These are phyloP conservation scores for Rhytidiadelphus loreus DNA, from an alignment of 225 moss, liverwort and hornwort genomes.

Conservation along the genomic window DNA sequence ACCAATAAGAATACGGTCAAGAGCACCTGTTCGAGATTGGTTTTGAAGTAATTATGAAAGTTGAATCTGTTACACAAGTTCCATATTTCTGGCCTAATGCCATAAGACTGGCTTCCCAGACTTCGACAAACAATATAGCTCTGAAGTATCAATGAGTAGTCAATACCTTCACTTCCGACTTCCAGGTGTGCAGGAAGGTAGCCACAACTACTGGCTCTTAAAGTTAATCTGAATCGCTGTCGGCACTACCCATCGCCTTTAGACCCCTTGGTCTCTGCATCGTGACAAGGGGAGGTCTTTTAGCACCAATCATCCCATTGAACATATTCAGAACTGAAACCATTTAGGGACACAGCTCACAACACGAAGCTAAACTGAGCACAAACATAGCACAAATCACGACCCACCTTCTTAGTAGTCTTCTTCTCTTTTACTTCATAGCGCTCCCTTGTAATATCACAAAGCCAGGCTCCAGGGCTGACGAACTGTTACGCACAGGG, in stretches of 20 bases:
- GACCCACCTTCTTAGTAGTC: slow-evolving; percentile 54
- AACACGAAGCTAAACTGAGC: not conserved
- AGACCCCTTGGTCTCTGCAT: slow-evolving; percentile 86
- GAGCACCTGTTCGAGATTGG: not conserved
- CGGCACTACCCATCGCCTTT: slow-evolving; percentile 86
- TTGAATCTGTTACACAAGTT: not conserved
- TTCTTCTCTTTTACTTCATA: slow-evolving; percentile 95
- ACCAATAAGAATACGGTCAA: not conserved
- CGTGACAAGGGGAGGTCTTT: not conserved
- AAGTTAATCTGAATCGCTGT: slow-evolving; percentile 73
- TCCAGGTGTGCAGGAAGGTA: not conserved
- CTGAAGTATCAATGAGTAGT: slow-evolving; percentile 3
- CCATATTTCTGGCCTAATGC: not conserved
- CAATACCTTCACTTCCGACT: slow-evolving; percentile 14
- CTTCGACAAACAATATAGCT: slow-evolving; percentile 15
- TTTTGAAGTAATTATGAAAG: not conserved
- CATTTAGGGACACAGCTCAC: not conserved
- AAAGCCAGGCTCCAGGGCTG: slow-evolving; percentile 84
- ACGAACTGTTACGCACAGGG: slow-evolving; percentile 40
- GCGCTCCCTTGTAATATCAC: slow-evolving; percentile 78
- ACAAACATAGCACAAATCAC: not conserved
- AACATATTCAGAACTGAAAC: not conserved
- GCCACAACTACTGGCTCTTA: not conserved
- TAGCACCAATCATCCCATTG: not conserved
- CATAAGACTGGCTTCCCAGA: slow-evolving; percentile 20